Evolutionary conservation across 371 early-diverging fungal species (phyloP), one percentile per base, ranked within the genome.

Genomic region (Mucor racemosus): DNA sequence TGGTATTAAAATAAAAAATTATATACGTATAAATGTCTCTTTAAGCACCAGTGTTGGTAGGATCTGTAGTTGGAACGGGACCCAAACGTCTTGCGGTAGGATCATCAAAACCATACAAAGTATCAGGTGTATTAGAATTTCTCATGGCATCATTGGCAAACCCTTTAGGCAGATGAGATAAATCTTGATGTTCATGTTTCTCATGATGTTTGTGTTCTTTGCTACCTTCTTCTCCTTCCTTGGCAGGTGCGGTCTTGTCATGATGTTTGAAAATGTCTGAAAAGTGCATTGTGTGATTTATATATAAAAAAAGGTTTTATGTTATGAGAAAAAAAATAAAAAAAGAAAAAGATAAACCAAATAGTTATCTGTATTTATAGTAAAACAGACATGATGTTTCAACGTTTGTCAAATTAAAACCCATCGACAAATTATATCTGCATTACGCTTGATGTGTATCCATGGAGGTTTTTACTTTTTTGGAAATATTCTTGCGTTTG

Each of bases 31-130:
- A 26, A 26, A 26, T 26, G 26, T 26, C 26, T 26, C 26, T 4
- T 60, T 46, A 74, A 56, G 75, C 75, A 54, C 75, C 75, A 36
- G 75, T 75, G 17, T 75, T 75, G n/a, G 75, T 75, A 33, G 75
- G 75, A 54, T 75, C 75, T 0, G 19, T 26, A 14, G 59, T 57
- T 11, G 72, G 75, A n/a, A 75, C 72, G 17, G 75, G 75, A 17
- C 75, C 75, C 33, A 75, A 65, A 38, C 69, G 64, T 68, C 75
- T 71, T 40, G 69, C 68, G n/a, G 60, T 68, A 1, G 75, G 75
- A 50, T 75, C 75, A 66, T 75, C 75, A 63, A 75, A 75, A 10
- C 56, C 34, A 41, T 75, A 75, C 19, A 75, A 58, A 0, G 53
- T 64, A 56, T 75, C 75, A 17, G 75, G 75, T 13, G 57, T 68